Evolutionary conservation across 2,329 filamentous ascomycete genomes (phyloP).

Genomic region (Clonostachys byssicola): DNA sequence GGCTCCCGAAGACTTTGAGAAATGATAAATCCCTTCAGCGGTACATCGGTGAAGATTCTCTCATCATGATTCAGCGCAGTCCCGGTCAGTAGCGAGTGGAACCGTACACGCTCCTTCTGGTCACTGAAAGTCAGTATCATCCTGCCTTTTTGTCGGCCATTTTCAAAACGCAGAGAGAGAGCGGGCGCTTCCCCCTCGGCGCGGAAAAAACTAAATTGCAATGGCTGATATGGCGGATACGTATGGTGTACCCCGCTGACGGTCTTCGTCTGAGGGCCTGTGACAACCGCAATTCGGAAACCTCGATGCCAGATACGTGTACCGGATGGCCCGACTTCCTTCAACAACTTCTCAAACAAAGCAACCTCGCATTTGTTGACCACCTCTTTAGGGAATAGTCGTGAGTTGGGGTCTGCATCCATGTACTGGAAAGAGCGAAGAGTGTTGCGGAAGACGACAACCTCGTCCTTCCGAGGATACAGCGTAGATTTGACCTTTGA

Average conservation of each 20-base stretch:
- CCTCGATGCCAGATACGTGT: slow-evolving; percentile 72
- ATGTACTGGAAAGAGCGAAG: slow-evolving; percentile 78
- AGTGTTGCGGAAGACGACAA: slow-evolving; percentile 62
- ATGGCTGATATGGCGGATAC: slow-evolving; percentile 59
- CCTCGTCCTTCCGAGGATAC: slow-evolving; percentile 65
- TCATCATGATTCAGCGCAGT: slow-evolving; percentile 66
- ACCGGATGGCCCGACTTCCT: slow-evolving; percentile 68
- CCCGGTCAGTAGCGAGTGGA: slow-evolving; percentile 72
- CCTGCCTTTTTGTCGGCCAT: slow-evolving; percentile 59
- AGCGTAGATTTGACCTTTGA: slow-evolving; percentile 70
- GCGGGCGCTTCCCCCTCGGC: slow-evolving; percentile 67
- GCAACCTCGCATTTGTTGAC: slow-evolving; percentile 67
- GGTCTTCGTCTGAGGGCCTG: slow-evolving; percentile 71
- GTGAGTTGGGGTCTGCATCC: slow-evolving; percentile 64
- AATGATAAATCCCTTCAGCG: slow-evolving; percentile 62
- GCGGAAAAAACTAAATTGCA: slow-evolving; percentile 75
- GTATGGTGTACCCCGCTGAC: slow-evolving; percentile 72
- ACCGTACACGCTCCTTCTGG: slow-evolving; percentile 61
- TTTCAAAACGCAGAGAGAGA: slow-evolving; percentile 67
- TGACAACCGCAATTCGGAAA: slow-evolving; percentile 74
- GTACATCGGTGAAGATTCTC: slow-evolving; percentile 65
- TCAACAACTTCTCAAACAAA: slow-evolving; percentile 68
- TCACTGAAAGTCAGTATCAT: slow-evolving; percentile 77
- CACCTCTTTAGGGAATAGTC: slow-evolving; percentile 72
- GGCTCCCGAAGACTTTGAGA: slow-evolving; percentile 45